Evolutionary conservation across 192 early-diverging fungal genomes (phyloP).

Genomic region (Coemansia sp.): DNA sequence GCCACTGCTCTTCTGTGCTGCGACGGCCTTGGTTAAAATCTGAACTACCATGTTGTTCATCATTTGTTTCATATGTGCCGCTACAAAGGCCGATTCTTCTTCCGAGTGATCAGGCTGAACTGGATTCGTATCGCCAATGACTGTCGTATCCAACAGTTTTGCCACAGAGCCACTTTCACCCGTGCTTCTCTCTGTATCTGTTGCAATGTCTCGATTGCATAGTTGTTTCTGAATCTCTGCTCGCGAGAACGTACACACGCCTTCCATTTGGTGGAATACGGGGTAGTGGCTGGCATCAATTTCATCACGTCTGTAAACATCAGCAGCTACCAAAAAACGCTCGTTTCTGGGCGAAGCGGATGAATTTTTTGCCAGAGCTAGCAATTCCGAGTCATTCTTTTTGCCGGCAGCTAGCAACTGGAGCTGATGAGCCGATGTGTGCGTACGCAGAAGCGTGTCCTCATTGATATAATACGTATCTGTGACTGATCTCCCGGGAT

Average conservation of each 20-base stretch:
- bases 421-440: constrained; percentile 93
- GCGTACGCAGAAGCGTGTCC: constrained; percentile 77
- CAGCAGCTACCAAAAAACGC: constrained; percentile 88
- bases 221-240: constrained; percentile 20
- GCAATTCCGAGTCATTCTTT: constrained; percentile 3
- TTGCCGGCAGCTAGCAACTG: constrained; percentile 62
- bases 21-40: constrained; percentile 58
- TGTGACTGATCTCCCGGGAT: constrained; percentile 74
- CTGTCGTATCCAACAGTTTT: constrained; percentile 32
- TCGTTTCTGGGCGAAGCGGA: constrained; percentile 36
- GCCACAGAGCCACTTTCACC: neutral
- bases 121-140: constrained; percentile 65
- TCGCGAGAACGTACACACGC: constrained; percentile 61
- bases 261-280: constrained; percentile 99
- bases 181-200: no score
- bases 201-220: neutral
- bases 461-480: constrained; percentile 95
- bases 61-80: constrained; percentile 70
- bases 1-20: constrained; percentile 14
- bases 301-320: constrained; percentile 96
- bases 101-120: constrained; percentile 67
- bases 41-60: constrained; percentile 79
- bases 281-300: constrained; percentile 96
- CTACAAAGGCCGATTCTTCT: constrained; percentile 58
- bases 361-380: constrained; percentile 32